A percentile compares a stretch with the other conserved stretches of the same genome.
Evolutionary conservation across 2,329 filamentous ascomycete genomes (phyloP).

Genomic region (Diaporthe velutina): DNA sequence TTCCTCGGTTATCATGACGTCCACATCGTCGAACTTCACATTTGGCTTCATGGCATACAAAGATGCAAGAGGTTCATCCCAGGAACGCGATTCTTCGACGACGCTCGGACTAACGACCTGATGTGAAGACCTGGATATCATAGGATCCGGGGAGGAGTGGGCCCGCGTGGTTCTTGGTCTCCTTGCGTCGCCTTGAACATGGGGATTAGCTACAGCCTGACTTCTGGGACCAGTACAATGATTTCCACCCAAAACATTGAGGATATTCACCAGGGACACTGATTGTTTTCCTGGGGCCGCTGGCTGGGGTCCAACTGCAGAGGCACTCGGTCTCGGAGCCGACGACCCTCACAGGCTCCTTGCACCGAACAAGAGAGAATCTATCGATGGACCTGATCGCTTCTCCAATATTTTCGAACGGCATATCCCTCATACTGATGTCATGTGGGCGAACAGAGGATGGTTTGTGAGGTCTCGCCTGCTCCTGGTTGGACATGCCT

Average conservation of each 20-base stretch:
- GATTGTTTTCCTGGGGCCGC: background rate
- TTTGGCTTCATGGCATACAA: background rate
- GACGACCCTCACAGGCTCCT: background rate
- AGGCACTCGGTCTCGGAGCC: background rate
- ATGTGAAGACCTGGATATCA: no score
- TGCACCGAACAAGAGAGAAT: background rate
- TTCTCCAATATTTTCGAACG: background rate
- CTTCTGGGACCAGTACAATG: background rate
- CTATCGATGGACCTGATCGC: background rate
- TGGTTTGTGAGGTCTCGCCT: background rate
- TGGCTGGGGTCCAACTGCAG: background rate
- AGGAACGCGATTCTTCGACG: accelerated
- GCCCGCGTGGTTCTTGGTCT: background rate
- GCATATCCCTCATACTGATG: no score
- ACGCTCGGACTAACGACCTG: no score
- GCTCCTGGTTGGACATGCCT: background rate
- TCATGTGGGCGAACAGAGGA: background rate
- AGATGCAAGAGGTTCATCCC: background rate
- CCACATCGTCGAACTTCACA: background rate
- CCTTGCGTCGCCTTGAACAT: background rate
- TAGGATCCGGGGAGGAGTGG: background rate
- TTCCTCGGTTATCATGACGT: background rate
- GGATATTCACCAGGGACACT: background rate
- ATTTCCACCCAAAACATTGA: no score
- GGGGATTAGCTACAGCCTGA: background rate